Base-by-base conservation (phyloP, 768 basidiomycete species). In the Naganishia friedmannii region DNA sequence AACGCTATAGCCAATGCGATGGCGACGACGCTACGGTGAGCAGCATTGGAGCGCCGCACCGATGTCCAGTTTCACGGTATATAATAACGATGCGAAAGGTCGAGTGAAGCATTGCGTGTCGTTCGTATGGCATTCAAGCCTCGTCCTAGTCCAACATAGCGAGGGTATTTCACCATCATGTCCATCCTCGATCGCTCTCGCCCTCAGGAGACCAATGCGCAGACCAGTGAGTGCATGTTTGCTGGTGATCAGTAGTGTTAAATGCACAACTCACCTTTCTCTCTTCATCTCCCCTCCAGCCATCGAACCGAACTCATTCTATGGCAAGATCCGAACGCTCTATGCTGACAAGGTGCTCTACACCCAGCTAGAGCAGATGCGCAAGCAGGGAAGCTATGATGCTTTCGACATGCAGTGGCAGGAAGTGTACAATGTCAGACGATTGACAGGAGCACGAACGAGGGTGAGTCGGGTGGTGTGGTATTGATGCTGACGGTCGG, bases 391-490 rank as follows among this genome's bases (percentile, higher is more conserved):
- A 2, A 73, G 72, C 55, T 74, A 74, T 63, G 70, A 73, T 54
- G 73, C 75, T 7, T 76, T 76, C 70, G 67, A 73, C 31, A 53
- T 76, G 46, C 31, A 72, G 34, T 74, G 73, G 73, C 75, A 76
- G 34, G 72, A 73, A 10, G 70, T 67, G 23, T 76, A 76, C 51
- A 73, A 76, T 45, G 67, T 74, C 21, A 46, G 70, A 8, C 58
- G 73, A 17, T 34, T 72, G 10, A 45, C 68, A 5, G 70, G 72
- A 2, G 75, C 48, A 1, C 68, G 68, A 37, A 46, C 45, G 6
- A 46, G 39, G 66, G 28, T 56, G 71, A 45, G 74, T 75, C n/a
- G n/a, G n/a, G n/a, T n/a, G n/a, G n/a, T n/a, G n/a, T n/a, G n/a
- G n/a, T n/a, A n/a, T n/a, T n/a, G n/a, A n/a, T n/a, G n/a, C n/a